These are phyloP conservation scores for Candida xiaguanensis DNA, from an alignment of 805 yeast genomes.

Conservation along the genomic window DNA sequence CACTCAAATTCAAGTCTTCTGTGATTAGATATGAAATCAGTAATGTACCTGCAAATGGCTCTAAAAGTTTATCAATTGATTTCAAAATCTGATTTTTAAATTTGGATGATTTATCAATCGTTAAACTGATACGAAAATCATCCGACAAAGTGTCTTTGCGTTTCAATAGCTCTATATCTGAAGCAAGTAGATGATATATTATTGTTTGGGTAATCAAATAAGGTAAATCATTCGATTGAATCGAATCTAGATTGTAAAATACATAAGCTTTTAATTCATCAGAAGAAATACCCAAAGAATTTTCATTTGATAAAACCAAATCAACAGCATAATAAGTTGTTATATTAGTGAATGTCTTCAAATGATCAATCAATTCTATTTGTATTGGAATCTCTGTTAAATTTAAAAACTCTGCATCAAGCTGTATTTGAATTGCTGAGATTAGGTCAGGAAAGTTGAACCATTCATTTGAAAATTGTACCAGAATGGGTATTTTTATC, in stretches of 20 bases:
- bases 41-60: not conserved
- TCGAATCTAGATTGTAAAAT: slow-evolving; percentile 39
- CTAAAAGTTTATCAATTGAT: not conserved
- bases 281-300: slow-evolving; percentile 43
- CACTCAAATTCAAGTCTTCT: not conserved
- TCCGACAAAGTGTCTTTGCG: not conserved
- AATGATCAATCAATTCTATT: slow-evolving; percentile 14
- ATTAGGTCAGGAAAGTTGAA: slow-evolving; percentile 65
- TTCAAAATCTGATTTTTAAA: not conserved
- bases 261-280: slow-evolving; percentile 36
- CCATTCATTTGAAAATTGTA: slow-evolving; percentile 35
- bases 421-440: slow-evolving; percentile 40
- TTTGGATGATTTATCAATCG: not conserved
- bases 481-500: slow-evolving; percentile 19
- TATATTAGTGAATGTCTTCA: not conserved
- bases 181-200: slow-evolving; percentile 24
- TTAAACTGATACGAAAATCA: not conserved
- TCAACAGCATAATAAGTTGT: slow-evolving; percentile 26
- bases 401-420: slow-evolving; percentile 19
- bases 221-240: slow-evolving; percentile 60
- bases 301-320: slow-evolving; percentile 36
- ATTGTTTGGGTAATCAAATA: slow-evolving; percentile 51
- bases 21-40: not conserved
- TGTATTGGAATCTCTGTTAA: slow-evolving; percentile 9
- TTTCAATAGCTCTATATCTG: slow-evolving; percentile 19